Base-by-base conservation (phyloP, 192 early-diverging fungal genomes). In the Piromyces finnis region DNA sequence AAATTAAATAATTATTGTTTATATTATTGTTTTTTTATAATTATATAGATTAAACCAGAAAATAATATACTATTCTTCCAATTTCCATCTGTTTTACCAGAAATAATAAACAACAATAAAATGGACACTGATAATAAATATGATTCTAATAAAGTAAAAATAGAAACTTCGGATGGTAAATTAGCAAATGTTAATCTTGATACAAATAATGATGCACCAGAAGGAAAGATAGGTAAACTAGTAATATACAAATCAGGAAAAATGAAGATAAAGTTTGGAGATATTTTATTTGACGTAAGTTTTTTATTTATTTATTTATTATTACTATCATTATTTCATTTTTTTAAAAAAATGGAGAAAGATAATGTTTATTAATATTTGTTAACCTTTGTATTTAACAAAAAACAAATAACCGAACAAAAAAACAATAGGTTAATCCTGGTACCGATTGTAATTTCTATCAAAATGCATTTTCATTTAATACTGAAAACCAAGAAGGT, bases 181-280 rank as follows among this genome's bases (percentile, higher is more conserved):
- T 22, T 22, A 17, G 1, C 15, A 22, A 51, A 22, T 3, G 41
- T 51, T 22, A 18, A 51, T 51, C 41, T 51, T 22, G 41, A 51
- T 51, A 51, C 41, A 22, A 51, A 51, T 51, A 22, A 15, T 22
- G 4, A 1, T 51, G 41, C 41, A 51, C n/a, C 80, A 22, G 88
- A 90, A 30, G 91, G 91, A n/a, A 80, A 84, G 77, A 86, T 91
- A 79, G 91, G 91, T 16, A 87, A 87, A 80, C 37, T 92, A 79
- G 36, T 91, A 14, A 83, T 92, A 0, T 91, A 89, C 81, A 89
- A 90, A 85, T 88, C 87, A 37, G 91, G 90, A 12, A 90, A 90
- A 81, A 89, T 92, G 83, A 90, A 90, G 84, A 81, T 92, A 80
- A 84, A 87, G 78, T 79, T 92, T 68, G 91, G 90, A n/a, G 84